Conservation (phyloP, 2,329 filamentous ascomycete species). For the Ophiostoma tasmaniense region DNA sequence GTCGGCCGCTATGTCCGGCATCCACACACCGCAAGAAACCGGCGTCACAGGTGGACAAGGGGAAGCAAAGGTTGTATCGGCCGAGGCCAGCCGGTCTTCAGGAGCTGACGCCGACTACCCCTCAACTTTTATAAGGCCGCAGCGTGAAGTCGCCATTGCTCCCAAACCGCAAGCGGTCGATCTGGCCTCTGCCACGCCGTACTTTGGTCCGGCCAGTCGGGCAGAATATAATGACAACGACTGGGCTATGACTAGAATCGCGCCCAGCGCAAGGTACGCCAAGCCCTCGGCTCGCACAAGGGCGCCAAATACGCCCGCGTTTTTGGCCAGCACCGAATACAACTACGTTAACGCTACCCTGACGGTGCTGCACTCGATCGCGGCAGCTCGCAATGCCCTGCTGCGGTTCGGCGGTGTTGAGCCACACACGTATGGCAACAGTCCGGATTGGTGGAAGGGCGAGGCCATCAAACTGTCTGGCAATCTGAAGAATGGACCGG, state of each 20-base stretch:
- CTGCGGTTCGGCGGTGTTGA: conserved; percentile 34
- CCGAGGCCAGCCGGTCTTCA: not conserved
- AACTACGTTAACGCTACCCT: conserved; percentile 35
- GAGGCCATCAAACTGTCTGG: conserved; percentile 19
- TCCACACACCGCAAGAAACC: conserved; percentile 40
- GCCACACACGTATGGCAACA: conserved; percentile 43
- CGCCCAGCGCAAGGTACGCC: conserved; percentile 30
- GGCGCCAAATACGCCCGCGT: conserved; percentile 38
- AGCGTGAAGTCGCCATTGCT: not conserved
- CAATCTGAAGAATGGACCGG: not conserved
- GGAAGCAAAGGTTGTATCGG: not conserved
- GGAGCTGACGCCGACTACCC: not conserved
- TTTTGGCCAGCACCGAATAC: conserved; percentile 33
- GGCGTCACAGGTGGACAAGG: conserved; percentile 35
- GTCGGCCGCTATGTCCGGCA: conserved; percentile 45
- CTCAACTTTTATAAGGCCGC: not conserved
- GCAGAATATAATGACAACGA: conserved; percentile 44
- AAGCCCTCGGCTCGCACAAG: conserved; percentile 39
- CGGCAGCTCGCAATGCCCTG: conserved; percentile 47
- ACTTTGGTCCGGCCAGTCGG: conserved; percentile 54
- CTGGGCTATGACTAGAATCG: conserved; percentile 50
- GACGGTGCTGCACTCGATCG: conserved; percentile 53
- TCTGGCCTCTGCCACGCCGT: conserved; percentile 27
- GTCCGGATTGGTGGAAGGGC: conserved; percentile 55
- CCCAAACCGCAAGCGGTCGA: not conserved